phyloP scores from a whole-genome alignment of 2,329 filamentous ascomycete genomes.

The Cryphonectria japonica region DNA sequence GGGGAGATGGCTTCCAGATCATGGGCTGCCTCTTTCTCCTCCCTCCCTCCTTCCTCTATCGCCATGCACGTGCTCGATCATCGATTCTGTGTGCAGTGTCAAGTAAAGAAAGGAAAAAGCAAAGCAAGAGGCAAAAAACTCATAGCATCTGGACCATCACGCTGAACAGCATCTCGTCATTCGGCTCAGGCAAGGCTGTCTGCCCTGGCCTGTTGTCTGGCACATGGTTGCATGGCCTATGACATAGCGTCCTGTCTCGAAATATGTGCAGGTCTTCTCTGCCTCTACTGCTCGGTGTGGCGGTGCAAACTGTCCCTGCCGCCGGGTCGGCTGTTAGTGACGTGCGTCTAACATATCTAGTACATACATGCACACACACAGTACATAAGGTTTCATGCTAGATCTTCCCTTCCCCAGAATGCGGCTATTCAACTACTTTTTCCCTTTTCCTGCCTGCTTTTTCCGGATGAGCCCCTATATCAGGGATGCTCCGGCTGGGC shows the following conservation, averaged over 20 bases:
- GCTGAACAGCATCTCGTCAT: too few species aligned
- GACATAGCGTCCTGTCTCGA: too few species aligned
- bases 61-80: not conserved
- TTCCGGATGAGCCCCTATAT: not conserved
- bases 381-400: not conserved
- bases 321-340: not conserved
- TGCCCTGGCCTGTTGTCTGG: too few species aligned
- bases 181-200: too few species aligned
- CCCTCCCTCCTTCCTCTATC: not conserved
- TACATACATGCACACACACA: not conserved
- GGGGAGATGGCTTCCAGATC: not conserved
- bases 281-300: constrained; percentile 12
- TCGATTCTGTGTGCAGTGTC: not conserved
- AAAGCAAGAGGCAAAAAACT: too few species aligned
- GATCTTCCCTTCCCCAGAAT: not conserved
- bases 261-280: too few species aligned
- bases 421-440: not conserved
- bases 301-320: constrained; percentile 18
- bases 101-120: not conserved
- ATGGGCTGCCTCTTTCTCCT: not conserved
- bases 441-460: not conserved
- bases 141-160: too few species aligned
- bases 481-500: not conserved
- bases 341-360: not conserved
- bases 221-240: too few species aligned